Conservation (phyloP, 371 early-diverging fungal species). For the Rhizopus arrhizus region DNA sequence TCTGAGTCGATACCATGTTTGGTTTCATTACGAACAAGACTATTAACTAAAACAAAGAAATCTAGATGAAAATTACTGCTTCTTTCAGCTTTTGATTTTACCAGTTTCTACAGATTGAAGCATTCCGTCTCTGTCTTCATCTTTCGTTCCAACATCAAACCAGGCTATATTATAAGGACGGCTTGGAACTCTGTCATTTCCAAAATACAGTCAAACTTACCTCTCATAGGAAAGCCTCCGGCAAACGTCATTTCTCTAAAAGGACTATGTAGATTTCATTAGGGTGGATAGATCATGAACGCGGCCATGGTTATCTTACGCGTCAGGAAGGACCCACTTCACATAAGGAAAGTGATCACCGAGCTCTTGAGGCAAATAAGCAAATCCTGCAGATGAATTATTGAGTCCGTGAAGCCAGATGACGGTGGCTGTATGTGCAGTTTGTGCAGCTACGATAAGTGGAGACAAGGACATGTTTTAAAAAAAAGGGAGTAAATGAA, state of each 20-base stretch:
- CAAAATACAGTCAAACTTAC: background rate
- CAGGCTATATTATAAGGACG: conserved; percentile 35
- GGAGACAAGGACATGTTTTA: too few relatives aligned
- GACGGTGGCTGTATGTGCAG: conserved; percentile 56
- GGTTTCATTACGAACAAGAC: conserved; percentile 76
- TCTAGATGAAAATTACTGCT: background rate
- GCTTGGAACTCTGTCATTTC: background rate
- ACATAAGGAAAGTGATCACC: conserved; percentile 6
- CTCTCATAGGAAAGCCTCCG: conserved; percentile 1
- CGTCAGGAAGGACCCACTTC: conserved; percentile 14
- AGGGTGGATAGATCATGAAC: too few relatives aligned
- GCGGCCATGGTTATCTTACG: background rate
- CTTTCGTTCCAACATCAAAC: conserved; percentile 76
- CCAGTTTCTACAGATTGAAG: conserved; percentile 59
- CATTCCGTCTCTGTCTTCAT: conserved; percentile 83
- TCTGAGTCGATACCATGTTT: conserved; percentile 78
- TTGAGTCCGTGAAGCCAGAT: conserved; percentile 61
- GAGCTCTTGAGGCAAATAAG: conserved; percentile 7
- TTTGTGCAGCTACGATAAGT: conserved; percentile 1
- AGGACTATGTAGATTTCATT: background rate
- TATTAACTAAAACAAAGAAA: conserved; percentile 53
- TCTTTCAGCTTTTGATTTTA: conserved; percentile 26
- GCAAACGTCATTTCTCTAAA: conserved; percentile 1
- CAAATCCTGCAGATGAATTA: conserved; percentile 57
- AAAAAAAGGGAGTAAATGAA: too few relatives aligned